Evolutionary conservation across 2,329 filamentous ascomycete species (phyloP), one percentile per base, ranked within the genome.

Genomic region (Fusarium agapanthi): DNA sequence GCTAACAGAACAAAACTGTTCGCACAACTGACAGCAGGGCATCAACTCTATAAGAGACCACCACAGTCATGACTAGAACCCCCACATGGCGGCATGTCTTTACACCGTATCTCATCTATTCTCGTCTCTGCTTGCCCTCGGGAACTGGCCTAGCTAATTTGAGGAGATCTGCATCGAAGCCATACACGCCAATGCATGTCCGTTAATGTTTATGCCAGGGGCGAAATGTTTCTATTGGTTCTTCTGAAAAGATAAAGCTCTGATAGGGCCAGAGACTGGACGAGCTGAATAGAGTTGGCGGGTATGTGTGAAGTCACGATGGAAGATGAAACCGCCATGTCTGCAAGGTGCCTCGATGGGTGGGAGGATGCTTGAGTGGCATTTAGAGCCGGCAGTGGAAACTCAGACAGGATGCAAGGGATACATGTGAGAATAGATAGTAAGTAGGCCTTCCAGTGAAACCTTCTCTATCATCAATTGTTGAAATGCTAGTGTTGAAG

Each of bases 281-380:
- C 65, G 67, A 75, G 75, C 75, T 77, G 75, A 74, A 66, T 15
- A 67, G 37, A 55, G 28, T 47, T 57, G 58, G 61, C 61, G 48
- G 68, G 53, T 70, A 40, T 51, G 48, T 18, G 40, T 38, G 64
- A 70, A 51, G 51, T 57, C 74, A 72, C 67, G 63, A 67, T 65
- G 45, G 16, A 18, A 61, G 50, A 57, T 61, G 54, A 75, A 75
- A 76, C 61, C 57, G 58, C 68, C 61, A 68, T 71, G 28, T 50
- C 57, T 64, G 59, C 61, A 61, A 48, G 55, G 34, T 28, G 35
- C 16, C n/a, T 47, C 9, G 7, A 11, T 15, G 9, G 7, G 37
- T 16, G 26, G 47, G 18, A 30, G 14, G 37, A 18, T 13, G 16
- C 4, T 26, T 57, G 38, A 24, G 15, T 28, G 34, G 9, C 35